Evolutionary conservation across 441 rosid genomes (phyloP).

Genomic region (Gossypium trilobum): DNA sequence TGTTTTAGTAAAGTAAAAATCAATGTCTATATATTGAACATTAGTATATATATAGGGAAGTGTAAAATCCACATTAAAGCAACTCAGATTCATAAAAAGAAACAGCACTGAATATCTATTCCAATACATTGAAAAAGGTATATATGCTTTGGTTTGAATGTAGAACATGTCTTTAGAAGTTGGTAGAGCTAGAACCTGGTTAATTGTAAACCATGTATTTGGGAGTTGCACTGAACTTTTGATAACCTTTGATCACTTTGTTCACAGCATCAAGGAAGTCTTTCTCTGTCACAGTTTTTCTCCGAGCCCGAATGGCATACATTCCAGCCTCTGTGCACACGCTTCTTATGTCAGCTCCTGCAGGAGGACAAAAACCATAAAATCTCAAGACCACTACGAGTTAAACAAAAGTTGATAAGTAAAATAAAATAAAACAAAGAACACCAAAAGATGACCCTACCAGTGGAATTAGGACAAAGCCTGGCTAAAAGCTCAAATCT

Average conservation of each 20-base stretch:
- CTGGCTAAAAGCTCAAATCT: conserved; percentile 89
- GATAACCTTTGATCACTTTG: conserved; percentile 94
- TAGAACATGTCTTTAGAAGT: background rate
- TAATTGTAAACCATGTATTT: conserved; percentile 92
- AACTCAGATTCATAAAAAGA: background rate
- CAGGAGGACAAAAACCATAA: background rate
- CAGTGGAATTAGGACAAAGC: conserved; percentile 92
- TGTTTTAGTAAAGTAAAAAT: too few species aligned
- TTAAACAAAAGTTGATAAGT: background rate
- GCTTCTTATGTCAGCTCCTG: conserved; percentile 93
- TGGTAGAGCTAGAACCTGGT: background rate
- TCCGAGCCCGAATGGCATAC: conserved; percentile 84
- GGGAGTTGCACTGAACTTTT: conserved; percentile 90
- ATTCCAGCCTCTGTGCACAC: conserved; percentile 99
- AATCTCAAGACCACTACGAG: background rate
- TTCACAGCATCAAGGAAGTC: conserved; percentile 94
- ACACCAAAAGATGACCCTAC: conserved; percentile 21
- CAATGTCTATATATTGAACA: background rate
- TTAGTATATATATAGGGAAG: background rate
- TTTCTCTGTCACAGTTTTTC: conserved; percentile 92
- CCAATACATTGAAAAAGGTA: background rate
- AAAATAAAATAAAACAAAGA: background rate
- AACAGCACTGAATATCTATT: background rate
- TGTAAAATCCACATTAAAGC: background rate
- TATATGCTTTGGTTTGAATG: background rate